Evolutionary conservation across 163 green algal genomes (phyloP).

Genomic region (Scenedesmus sp.): DNA sequence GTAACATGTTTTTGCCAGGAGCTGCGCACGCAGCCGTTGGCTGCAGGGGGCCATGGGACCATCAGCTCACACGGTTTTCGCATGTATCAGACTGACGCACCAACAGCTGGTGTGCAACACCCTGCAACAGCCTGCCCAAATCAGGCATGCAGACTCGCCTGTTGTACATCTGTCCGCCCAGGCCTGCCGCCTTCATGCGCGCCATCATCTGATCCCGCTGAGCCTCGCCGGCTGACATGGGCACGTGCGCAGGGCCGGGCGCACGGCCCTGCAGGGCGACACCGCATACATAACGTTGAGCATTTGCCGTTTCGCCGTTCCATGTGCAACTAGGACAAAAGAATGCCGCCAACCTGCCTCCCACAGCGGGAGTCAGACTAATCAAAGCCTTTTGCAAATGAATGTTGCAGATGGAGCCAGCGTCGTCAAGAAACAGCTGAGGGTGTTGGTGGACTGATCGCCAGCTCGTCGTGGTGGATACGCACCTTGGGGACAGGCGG

Average conservation of each 20-base stretch:
- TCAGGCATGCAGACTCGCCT: background rate
- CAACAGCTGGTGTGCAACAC: background rate
- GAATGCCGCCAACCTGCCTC: no score
- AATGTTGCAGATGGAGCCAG: no score
- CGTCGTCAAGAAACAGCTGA: no score
- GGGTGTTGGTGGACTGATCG: no score
- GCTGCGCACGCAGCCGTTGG: no score
- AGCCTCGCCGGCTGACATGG: constrained; percentile 40
- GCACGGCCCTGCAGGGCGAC: constrained; percentile 19
- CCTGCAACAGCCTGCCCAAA: background rate
- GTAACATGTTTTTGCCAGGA: no score
- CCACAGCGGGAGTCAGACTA: no score
- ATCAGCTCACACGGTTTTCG: background rate
- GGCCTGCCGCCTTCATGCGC: constrained; percentile 37
- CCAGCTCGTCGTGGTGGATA: no score
- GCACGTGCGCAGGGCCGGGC: constrained; percentile 28
- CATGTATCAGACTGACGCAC: background rate
- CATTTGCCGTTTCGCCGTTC: no score
- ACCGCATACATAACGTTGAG: background rate
- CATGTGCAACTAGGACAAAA: no score
- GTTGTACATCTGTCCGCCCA: constrained; percentile 54
- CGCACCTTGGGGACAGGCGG: constrained; percentile 62
- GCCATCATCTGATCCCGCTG: constrained; percentile 49
- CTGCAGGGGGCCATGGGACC: no score
- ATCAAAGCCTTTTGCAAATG: no score